phyloP scores from a whole-genome alignment of 176 grass and related monocot genomes.

The Alloteropsis semialata region DNA sequence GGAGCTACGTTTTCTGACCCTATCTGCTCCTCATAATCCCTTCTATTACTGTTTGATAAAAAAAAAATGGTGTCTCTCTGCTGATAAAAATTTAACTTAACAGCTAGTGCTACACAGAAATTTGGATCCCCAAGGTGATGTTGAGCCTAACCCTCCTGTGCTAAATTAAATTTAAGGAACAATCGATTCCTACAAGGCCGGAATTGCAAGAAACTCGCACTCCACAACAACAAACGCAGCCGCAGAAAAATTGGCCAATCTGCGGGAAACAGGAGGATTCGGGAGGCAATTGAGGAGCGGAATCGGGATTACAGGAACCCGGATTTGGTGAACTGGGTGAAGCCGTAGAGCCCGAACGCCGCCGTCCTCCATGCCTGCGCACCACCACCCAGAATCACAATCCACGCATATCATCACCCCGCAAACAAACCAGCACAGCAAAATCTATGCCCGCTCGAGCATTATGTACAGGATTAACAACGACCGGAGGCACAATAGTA shows the following conservation, averaged over 20 bases:
- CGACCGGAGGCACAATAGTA: neutral
- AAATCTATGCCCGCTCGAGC: neutral
- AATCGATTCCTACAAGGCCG: neutral
- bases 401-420: neutral
- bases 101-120: neutral
- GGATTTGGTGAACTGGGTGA: constrained; percentile 94
- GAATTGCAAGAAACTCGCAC: neutral
- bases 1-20: neutral
- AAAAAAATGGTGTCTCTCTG: neutral
- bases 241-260: neutral
- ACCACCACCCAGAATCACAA: neutral
- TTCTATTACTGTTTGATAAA: neutral
- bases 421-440: neutral
- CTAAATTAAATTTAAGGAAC: neutral
- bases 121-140: no score
- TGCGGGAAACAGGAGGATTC: neutral
- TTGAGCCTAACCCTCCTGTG: neutral
- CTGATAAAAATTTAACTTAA: neutral
- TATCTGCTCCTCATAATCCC: neutral
- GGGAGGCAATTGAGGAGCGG: neutral
- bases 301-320: constrained; percentile 60
- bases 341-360: constrained; percentile 85
- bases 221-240: neutral
- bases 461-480: neutral
- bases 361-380: constrained; percentile 87